Evolutionary conservation across 768 basidiomycete species (phyloP).

Genomic region (Lactarius hengduanensis): DNA sequence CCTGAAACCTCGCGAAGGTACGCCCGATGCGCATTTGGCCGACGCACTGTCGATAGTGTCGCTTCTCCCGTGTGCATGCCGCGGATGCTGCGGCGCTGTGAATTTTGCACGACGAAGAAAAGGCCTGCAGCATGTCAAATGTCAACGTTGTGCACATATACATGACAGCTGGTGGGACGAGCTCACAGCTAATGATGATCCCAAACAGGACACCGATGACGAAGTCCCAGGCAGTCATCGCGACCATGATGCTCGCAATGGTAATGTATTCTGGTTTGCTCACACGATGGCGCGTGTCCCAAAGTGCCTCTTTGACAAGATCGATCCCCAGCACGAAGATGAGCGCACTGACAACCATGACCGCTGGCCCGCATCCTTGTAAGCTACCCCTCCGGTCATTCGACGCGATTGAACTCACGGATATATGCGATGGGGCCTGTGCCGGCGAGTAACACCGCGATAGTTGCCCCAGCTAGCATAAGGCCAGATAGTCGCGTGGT

Average conservation of each 20-base stretch:
- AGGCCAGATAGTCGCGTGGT: constrained; percentile 80
- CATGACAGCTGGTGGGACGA: not conserved
- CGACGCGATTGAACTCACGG: constrained; percentile 50
- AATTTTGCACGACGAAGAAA: constrained; percentile 97
- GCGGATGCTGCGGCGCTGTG: constrained; percentile 80
- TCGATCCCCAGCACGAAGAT: constrained; percentile 96
- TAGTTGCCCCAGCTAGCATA: constrained; percentile 75
- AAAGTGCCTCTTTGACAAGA: constrained; percentile 91
- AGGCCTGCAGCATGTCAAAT: constrained; percentile 50
- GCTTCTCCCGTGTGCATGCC: constrained; percentile 79
- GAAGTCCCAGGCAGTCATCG: constrained; percentile 94
- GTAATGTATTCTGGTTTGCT: constrained; percentile 84
- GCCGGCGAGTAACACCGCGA: constrained; percentile 71
- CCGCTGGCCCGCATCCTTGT: constrained; percentile 48
- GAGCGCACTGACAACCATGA: constrained; percentile 87
- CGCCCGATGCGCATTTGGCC: constrained; percentile 81
- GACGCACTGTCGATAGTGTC: constrained; percentile 86
- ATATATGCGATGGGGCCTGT: constrained; percentile 90
- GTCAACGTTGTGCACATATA: not conserved
- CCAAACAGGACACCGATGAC: constrained; percentile 92
- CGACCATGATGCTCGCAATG: constrained; percentile 81
- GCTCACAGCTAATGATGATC: constrained; percentile 84
- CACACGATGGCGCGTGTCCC: constrained; percentile 91
- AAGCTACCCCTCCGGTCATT: not conserved
- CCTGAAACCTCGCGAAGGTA: constrained; percentile 92